These are phyloP conservation scores for Ustilago lituana DNA, from an alignment of 1,284 basidiomycete species.

Conservation along the genomic window DNA sequence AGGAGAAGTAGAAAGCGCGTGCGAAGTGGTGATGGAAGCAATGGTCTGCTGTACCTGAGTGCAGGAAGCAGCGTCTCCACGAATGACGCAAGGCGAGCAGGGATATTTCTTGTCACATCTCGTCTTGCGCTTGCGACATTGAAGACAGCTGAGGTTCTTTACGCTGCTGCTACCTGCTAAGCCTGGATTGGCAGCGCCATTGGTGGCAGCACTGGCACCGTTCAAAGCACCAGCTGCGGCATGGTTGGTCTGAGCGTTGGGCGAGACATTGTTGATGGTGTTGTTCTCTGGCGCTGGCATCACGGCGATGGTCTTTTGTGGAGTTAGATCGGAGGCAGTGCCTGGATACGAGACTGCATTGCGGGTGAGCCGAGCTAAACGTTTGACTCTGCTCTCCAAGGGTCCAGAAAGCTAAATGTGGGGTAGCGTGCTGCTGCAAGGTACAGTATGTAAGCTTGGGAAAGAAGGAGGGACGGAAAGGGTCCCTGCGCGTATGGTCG, in stretches of 20 bases:
- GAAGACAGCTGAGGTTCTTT: slow-evolving; percentile 46
- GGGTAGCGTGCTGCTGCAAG: no score
- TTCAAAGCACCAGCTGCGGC: slow-evolving; percentile 3
- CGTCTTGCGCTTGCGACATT: slow-evolving; percentile 49
- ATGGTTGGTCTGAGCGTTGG: slow-evolving; percentile 6
- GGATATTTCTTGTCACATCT: slow-evolving; percentile 48
- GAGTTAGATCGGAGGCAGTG: neutral
- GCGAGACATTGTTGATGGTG: neutral
- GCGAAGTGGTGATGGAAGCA: slow-evolving; percentile 38
- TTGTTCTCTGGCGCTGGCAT: slow-evolving; percentile 4
- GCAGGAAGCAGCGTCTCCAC: slow-evolving; percentile 33
- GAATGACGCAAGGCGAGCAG: slow-evolving; percentile 45
- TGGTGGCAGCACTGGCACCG: neutral
- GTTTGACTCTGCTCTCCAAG: no score
- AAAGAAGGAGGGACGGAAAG: no score
- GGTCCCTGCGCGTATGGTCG: no score
- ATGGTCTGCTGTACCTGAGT: slow-evolving; percentile 48
- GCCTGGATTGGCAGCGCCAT: neutral
- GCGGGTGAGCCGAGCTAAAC: no score
- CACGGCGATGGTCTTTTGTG: neutral
- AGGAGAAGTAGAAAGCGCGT: slow-evolving; percentile 6
- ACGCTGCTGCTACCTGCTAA: slow-evolving; percentile 24
- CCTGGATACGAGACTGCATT: slow-evolving; percentile 3
- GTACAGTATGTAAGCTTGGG: no score
- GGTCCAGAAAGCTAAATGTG: no score